Percentiles rank a stretch among this genome's conserved stretches.
Conservation (phyloP, 495 filamentous ascomycete species). For the Ascodesmis nigricans region DNA sequence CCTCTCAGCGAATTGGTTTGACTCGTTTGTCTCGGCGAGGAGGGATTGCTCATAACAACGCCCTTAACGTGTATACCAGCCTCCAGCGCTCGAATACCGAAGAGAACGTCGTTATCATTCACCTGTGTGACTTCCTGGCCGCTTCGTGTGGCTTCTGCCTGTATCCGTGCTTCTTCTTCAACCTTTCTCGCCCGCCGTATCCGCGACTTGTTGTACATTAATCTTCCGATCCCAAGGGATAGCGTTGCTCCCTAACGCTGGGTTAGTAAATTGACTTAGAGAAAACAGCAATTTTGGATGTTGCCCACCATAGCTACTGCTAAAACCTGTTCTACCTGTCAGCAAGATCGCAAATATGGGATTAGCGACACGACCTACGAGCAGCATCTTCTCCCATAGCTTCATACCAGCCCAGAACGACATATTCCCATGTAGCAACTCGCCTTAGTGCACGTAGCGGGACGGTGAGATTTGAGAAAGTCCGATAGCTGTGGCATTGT, state of each 20-base stretch:
- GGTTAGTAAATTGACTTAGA: conserved; percentile 23
- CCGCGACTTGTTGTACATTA: conserved; percentile 40
- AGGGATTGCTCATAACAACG: conserved; percentile 59
- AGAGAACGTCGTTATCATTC: conserved; percentile 45
- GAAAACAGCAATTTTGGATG: conserved; percentile 29
- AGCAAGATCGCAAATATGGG: conserved; percentile 22
- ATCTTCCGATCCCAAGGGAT: conserved; percentile 29
- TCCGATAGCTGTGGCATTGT: too few relatives aligned
- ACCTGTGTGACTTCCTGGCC: conserved; percentile 23
- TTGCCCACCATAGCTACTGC: conserved; percentile 14
- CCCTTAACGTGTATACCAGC: conserved; percentile 69
- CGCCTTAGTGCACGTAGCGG: too few relatives aligned
- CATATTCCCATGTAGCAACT: too few relatives aligned
- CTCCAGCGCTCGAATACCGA: conserved; percentile 75
- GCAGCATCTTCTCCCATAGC: conserved; percentile 77
- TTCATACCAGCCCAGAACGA: conserved; percentile 57
- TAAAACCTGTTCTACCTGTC: conserved; percentile 28
- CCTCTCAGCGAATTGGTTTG: too few relatives aligned
- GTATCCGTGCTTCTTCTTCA: conserved; percentile 40
- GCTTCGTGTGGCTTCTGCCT: conserved; percentile 32
- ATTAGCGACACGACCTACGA: conserved; percentile 36
- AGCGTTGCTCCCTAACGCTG: conserved; percentile 5
- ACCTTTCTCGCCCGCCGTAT: conserved; percentile 41
- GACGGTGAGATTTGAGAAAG: too few relatives aligned
- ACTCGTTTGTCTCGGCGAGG: too few relatives aligned